Evolutionary conservation across 2,329 filamentous ascomycete species (phyloP).

Genomic region (Pyrenochaeta sp.): DNA sequence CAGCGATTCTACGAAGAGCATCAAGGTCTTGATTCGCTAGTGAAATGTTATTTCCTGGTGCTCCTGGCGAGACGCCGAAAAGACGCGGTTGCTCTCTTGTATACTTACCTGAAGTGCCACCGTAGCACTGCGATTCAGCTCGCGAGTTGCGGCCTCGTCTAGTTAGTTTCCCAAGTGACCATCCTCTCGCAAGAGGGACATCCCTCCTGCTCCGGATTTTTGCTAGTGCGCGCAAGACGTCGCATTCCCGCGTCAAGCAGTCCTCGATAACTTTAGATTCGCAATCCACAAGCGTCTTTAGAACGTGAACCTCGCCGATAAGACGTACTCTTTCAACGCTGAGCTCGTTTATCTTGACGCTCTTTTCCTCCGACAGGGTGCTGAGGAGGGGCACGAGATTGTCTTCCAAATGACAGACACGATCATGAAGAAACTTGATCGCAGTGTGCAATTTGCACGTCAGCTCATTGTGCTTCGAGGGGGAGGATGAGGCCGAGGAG

Average conservation of each 20-base stretch:
- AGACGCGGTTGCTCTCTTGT: background rate
- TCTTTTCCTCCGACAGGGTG: slow-evolving; percentile 12
- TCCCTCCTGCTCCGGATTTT: slow-evolving; percentile 11
- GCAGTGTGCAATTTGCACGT: slow-evolving; percentile 17
- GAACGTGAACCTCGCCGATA: slow-evolving; percentile 4
- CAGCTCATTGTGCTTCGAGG: slow-evolving; percentile 13
- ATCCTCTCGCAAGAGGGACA: background rate
- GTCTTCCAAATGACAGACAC: slow-evolving; percentile 19
- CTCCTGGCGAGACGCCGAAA: too few species aligned
- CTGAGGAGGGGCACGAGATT: slow-evolving; percentile 17
- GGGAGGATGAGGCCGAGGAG: slow-evolving; percentile 2
- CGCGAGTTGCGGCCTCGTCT: background rate
- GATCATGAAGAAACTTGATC: slow-evolving; percentile 16
- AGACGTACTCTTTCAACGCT: background rate
- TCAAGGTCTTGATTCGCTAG: slow-evolving; percentile 19
- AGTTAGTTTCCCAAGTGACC: background rate
- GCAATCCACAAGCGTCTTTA: slow-evolving; percentile 15
- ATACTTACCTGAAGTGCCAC: background rate
- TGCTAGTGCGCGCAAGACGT: slow-evolving; percentile 15
- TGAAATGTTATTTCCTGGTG: background rate
- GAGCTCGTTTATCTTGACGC: slow-evolving; percentile 2
- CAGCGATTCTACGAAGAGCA: slow-evolving; percentile 13
- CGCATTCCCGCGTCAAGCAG: slow-evolving; percentile 26
- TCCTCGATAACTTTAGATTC: slow-evolving; percentile 9
- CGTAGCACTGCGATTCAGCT: background rate